Evolutionary conservation across 140 eudicot species (phyloP).

Genomic region (Eryngium alpinum): DNA sequence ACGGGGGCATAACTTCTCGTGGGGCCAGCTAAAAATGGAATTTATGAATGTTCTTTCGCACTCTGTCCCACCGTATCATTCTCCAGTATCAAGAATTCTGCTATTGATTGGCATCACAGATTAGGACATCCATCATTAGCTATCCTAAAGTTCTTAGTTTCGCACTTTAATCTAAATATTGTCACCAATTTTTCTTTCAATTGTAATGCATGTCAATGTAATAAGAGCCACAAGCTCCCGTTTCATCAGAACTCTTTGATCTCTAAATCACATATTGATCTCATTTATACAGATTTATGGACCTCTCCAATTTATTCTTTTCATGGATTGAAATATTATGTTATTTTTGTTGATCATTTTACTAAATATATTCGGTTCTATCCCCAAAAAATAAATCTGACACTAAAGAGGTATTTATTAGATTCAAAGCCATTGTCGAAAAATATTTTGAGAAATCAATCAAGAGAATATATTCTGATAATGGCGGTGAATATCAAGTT

Average conservation of each 20-base stretch:
- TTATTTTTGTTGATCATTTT: not conserved
- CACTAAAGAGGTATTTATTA: not conserved
- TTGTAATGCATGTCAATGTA: not conserved
- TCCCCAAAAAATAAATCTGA: not conserved
- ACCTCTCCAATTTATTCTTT: not conserved
- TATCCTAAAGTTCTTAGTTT: not conserved
- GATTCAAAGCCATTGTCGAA: not conserved
- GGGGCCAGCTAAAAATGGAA: not conserved
- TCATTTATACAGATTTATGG: not conserved
- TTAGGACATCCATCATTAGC: constrained; percentile 1
- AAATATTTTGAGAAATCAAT: not conserved
- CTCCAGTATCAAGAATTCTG: not conserved
- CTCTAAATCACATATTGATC: not conserved
- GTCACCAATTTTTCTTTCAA: not conserved
- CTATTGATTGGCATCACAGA: not conserved
- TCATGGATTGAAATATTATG: not conserved
- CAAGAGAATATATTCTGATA: not conserved
- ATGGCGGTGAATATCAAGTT: not conserved
- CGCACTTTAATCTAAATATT: not conserved
- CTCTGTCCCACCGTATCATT: not conserved
- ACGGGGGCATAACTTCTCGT: not conserved
- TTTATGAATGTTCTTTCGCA: too few relatives aligned
- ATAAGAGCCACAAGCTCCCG: constrained; percentile 1
- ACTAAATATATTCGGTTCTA: not conserved
- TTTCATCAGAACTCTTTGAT: not conserved